A percentile compares a stretch with the other conserved stretches of the same genome.
phyloP scores from a whole-genome alignment of 352 stramenopile genomes.

The Globisporangium polare region DNA sequence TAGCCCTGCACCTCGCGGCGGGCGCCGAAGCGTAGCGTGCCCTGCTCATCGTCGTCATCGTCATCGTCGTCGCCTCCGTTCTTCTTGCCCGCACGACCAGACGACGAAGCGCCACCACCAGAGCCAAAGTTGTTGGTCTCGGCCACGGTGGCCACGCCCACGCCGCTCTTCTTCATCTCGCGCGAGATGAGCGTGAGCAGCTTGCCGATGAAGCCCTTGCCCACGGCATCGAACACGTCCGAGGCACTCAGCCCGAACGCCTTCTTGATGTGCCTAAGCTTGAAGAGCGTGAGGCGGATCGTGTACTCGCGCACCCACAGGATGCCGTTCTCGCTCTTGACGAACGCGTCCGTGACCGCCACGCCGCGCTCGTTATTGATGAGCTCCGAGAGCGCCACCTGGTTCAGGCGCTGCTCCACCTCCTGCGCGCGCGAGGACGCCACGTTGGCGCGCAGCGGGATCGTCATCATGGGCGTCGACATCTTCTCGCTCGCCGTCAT shows the following conservation, averaged over 20 bases:
- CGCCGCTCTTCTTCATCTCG: constrained; percentile 91
- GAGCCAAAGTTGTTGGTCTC: constrained; percentile 34
- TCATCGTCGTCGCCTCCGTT: constrained; percentile 75
- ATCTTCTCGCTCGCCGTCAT: constrained; percentile 99
- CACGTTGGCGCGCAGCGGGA: constrained; percentile 85
- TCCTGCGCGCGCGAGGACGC: constrained; percentile 51
- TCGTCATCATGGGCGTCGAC: constrained; percentile 98
- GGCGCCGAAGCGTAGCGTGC: constrained; percentile 79
- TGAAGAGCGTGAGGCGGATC: constrained; percentile 94
- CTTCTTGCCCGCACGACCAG: constrained; percentile 35
- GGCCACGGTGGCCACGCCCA: constrained; percentile 44
- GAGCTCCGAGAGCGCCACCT: constrained; percentile 92
- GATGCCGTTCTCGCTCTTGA: constrained; percentile 84
- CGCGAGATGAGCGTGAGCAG: constrained; percentile 93
- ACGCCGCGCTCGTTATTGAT: constrained; percentile 92
- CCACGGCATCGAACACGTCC: constrained; percentile 89
- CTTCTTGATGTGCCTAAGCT: constrained; percentile 91
- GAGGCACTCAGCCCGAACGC: constrained; percentile 95
- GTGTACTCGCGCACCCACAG: constrained; percentile 97
- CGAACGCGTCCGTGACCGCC: constrained; percentile 89
- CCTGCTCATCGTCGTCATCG: constrained; percentile 84
- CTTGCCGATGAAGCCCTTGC: constrained; percentile 88
- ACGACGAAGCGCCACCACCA: constrained; percentile 15
- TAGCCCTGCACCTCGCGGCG: constrained; percentile 83
- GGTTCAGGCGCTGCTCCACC: constrained; percentile 89